Evolutionary conservation across 2,329 filamentous ascomycete species (phyloP), one percentile per base, ranked within the genome.

Genomic region (Cryphonectria radicalis): DNA sequence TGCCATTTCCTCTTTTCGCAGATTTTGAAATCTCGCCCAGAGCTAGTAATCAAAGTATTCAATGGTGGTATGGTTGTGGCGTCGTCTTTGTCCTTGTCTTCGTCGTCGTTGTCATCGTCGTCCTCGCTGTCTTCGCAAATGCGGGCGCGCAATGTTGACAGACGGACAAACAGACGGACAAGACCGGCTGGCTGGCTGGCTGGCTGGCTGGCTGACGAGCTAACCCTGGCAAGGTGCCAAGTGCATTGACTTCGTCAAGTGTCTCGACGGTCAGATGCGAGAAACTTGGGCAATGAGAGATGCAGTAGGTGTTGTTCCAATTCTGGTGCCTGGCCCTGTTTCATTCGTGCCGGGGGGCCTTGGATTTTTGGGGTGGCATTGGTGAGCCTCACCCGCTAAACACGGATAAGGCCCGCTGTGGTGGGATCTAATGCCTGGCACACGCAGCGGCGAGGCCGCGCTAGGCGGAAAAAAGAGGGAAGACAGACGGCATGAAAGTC

Each of bases 1-100:
- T 70, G 70, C 70, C 70, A 72, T 72, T n/a, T 63, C 69, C 19
- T 50, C 17, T 22, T 32, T 28, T 42, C 25, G 42, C 25, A 19
- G 63, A 10, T 19, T 8, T 37, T 42, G 28, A 37, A 37, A 46
- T 62, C 59, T 40, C 35, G 59, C 8, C 59, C 35, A 3, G 59
- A 40, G 62, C 46, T 10, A 37, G 22, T 46, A 13, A 43, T 59
- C 28, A 17, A 32, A 32, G n/a, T 32, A 59, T 28, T 7, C 25
- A 59, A 35, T 35, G 17, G 25, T 35, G 55, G 25, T 59, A 14
- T 28, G 14, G 53, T 32, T 57, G 53, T 28, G 11, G 1, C 10
- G 37, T 40, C 37, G 37, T 40, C 37, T 40, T 50, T 4, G 43
- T 50, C 43, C n/a, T 43, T 13, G 42, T 43, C 11, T 13, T 25